Evolutionary conservation across 495 filamentous ascomycete species (phyloP).

Genomic region (Aspergillus hancockii): DNA sequence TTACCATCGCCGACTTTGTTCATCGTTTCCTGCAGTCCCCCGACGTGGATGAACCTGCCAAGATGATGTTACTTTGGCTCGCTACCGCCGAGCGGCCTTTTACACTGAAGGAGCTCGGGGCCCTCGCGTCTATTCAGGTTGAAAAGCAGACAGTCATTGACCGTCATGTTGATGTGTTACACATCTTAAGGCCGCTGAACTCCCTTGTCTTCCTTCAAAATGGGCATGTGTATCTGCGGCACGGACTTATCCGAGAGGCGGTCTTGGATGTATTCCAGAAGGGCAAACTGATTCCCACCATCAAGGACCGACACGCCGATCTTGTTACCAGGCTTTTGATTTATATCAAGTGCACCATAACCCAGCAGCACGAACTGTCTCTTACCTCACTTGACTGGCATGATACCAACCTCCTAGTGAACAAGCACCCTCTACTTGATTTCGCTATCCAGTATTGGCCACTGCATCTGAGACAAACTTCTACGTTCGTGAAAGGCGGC

Average conservation of each 20-base stretch:
- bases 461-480: conserved; percentile 31
- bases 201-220: conserved; percentile 35
- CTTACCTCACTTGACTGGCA: conserved; percentile 31
- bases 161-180: too few species aligned
- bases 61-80: conserved; percentile 39
- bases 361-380: conserved; percentile 35
- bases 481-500: conserved; percentile 30
- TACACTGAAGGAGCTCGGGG: conserved; percentile 28
- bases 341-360: conserved; percentile 35
- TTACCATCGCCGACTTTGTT: conserved; percentile 32
- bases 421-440: conserved; percentile 34
- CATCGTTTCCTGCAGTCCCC: conserved; percentile 21
- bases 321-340: conserved; percentile 35
- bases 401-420: conserved; percentile 27
- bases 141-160: conserved; percentile 34
- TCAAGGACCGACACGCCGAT: conserved; percentile 41
- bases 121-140: conserved; percentile 30
- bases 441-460: conserved; percentile 42
- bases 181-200: conserved; percentile 30
- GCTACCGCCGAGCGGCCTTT: conserved; percentile 39
- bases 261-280: conserved; percentile 34
- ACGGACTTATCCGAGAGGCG: conserved; percentile 35
- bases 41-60: conserved; percentile 28
- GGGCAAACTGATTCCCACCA: conserved; percentile 34
- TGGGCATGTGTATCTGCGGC: conserved; percentile 38